A percentile compares a stretch with the other conserved stretches of the same genome.
These are phyloP conservation scores for Penicillium concentricum DNA, from an alignment of 2,329 filamentous ascomycete species.

Conservation along the genomic window DNA sequence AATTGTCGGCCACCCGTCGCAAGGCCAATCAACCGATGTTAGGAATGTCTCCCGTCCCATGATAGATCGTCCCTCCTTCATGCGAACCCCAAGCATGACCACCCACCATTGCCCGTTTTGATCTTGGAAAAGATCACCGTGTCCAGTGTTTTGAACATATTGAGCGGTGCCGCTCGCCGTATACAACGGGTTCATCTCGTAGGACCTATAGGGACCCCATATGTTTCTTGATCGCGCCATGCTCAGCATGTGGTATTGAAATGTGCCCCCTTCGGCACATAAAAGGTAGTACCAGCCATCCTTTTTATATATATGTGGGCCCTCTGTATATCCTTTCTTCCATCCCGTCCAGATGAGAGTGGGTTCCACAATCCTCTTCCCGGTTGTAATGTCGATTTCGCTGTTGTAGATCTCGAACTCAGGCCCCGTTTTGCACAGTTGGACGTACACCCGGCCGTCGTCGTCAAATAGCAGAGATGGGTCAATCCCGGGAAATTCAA, in stretches of 20 bases:
- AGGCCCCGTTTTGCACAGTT: slow-evolving; percentile 12
- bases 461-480: slow-evolving; percentile 49
- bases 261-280: slow-evolving; percentile 30
- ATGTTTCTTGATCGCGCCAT: slow-evolving; percentile 31
- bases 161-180: slow-evolving; percentile 39
- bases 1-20: slow-evolving; percentile 3
- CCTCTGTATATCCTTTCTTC: slow-evolving; percentile 20
- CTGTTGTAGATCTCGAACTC: slow-evolving; percentile 10
- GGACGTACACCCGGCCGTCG: slow-evolving; percentile 28
- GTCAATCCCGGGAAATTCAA: slow-evolving; percentile 44
- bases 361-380: slow-evolving; percentile 1
- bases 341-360: slow-evolving; percentile 11
- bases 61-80: not conserved
- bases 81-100: slow-evolving; percentile 37
- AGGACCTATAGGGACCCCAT: slow-evolving; percentile 43
- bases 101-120: slow-evolving; percentile 54
- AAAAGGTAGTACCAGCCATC: slow-evolving; percentile 34
- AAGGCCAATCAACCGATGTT: slow-evolving; percentile 2
- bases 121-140: slow-evolving; percentile 59
- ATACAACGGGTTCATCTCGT: slow-evolving; percentile 43
- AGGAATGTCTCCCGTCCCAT: slow-evolving; percentile 12
- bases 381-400: slow-evolving; percentile 11
- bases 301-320: slow-evolving; percentile 32
- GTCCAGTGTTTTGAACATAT: slow-evolving; percentile 55
- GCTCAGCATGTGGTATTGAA: slow-evolving; percentile 26